Conservation (phyloP, 306 rosid species). For the Cyamopsis tetragonoloba region DNA sequence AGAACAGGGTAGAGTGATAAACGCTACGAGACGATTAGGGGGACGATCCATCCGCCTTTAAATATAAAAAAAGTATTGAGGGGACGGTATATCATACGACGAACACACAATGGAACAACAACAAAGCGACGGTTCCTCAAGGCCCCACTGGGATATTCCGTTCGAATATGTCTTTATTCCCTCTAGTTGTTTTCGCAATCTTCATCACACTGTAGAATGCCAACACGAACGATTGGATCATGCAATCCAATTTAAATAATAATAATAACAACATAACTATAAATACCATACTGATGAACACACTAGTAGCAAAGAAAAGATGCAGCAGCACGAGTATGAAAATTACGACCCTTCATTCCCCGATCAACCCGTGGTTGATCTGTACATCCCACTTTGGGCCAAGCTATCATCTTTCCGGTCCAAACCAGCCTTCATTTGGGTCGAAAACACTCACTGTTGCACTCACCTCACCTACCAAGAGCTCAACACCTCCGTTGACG, state of each 20-base stretch:
- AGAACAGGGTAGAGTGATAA: background rate
- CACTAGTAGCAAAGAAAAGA: background rate
- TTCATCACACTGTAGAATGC: background rate
- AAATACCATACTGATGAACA: background rate
- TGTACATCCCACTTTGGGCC: slow-evolving; percentile 71
- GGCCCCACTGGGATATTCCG: slow-evolving; percentile 37
- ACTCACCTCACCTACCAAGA: slow-evolving; percentile 45
- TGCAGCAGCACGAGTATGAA: slow-evolving; percentile 42
- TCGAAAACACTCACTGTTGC: slow-evolving; percentile 24
- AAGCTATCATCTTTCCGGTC: slow-evolving; percentile 54
- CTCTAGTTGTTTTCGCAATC: slow-evolving; percentile 20
- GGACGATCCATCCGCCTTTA: background rate
- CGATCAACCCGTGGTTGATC: slow-evolving; percentile 79
- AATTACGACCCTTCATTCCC: slow-evolving; percentile 79
- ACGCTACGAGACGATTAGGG: background rate
- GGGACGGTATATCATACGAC: background rate
- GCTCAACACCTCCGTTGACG: slow-evolving; percentile 46
- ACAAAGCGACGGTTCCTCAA: background rate
- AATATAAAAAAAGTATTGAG: background rate
- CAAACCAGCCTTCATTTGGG: slow-evolving; percentile 81
- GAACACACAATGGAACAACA: background rate
- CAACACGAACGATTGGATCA: background rate
- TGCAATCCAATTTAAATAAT: background rate
- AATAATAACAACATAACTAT: slow-evolving; percentile 12
- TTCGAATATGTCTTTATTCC: slow-evolving; percentile 44